Evolutionary conservation across 768 basidiomycete genomes (phyloP).

Genomic region (Rhodotorula kratochvilovae): DNA sequence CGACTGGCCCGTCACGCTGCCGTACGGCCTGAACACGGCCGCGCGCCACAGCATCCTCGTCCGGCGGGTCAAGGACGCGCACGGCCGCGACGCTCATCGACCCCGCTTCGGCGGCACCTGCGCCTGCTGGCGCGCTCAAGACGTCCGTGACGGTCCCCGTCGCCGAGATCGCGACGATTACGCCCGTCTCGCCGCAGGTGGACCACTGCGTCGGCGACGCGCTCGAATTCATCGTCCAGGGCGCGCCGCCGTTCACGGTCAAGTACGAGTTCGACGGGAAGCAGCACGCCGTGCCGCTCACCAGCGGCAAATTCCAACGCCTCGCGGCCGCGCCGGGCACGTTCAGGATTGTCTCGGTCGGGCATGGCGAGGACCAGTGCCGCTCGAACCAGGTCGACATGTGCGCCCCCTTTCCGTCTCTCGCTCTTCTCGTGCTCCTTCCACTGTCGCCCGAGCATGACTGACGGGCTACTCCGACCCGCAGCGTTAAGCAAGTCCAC

Average conservation of each 20-base stretch:
- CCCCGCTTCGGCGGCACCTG: conserved; percentile 52
- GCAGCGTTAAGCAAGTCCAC: conserved; percentile 56
- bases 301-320: conserved; percentile 70
- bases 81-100: conserved; percentile 71
- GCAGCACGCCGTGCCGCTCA: conserved; percentile 65
- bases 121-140: neutral
- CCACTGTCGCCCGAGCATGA: too few relatives aligned
- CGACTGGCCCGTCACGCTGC: conserved; percentile 66
- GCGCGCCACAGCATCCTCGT: conserved; percentile 77
- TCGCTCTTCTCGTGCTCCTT: neutral
- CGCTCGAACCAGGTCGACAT: conserved; percentile 44
- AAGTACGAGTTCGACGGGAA: conserved; percentile 76
- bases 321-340: conserved; percentile 73
- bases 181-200: conserved; percentile 69
- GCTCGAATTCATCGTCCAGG: conserved; percentile 87
- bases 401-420: neutral
- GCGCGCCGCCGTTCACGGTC: conserved; percentile 86
- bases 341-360: conserved; percentile 79
- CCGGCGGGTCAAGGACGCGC: conserved; percentile 71
- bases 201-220: conserved; percentile 88
- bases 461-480: neutral
- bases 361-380: conserved; percentile 89
- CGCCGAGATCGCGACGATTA: conserved; percentile 90
- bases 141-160: conserved; percentile 57
- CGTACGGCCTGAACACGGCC: conserved; percentile 70